A percentile compares a stretch with the other conserved stretches of the same genome.
Conservation (phyloP, 441 rosid species). For the Arabidopsis lyrata region DNA sequence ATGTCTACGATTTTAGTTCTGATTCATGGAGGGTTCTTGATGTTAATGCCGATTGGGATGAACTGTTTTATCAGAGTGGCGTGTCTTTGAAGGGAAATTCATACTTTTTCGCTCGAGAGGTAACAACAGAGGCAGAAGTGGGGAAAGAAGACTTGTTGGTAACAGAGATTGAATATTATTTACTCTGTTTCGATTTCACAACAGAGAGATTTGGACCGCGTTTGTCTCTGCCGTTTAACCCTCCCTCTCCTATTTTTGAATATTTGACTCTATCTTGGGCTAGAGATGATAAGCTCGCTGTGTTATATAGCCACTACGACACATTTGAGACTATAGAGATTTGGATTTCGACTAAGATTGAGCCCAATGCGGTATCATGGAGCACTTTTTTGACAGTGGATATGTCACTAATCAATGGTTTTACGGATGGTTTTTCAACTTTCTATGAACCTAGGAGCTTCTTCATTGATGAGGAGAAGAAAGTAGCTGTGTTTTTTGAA, state of each 20-base stretch:
- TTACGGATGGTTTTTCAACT: fast-evolving
- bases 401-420: not conserved
- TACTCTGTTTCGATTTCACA: slow-evolving; percentile 11
- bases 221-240: not conserved
- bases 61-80: not conserved
- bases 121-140: not conserved
- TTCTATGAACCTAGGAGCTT: not conserved
- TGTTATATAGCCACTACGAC: not conserved
- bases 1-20: slow-evolving; percentile 5
- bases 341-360: slow-evolving; percentile 7
- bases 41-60: not conserved
- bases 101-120: not conserved
- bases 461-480: slow-evolving; percentile 4
- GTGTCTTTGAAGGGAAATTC: not conserved
- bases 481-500: not conserved
- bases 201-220: not conserved
- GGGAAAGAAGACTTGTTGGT: not conserved
- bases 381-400: not conserved
- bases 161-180: not conserved
- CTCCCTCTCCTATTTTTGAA: not conserved
- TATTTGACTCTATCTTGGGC: not conserved
- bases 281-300: slow-evolving; percentile 11
- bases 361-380: not conserved
- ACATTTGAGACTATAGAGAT: not conserved
- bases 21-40: slow-evolving; percentile 3